Evolutionary conservation across 257 asterid species (phyloP).

Genomic region (Nicotiana paniculata): DNA sequence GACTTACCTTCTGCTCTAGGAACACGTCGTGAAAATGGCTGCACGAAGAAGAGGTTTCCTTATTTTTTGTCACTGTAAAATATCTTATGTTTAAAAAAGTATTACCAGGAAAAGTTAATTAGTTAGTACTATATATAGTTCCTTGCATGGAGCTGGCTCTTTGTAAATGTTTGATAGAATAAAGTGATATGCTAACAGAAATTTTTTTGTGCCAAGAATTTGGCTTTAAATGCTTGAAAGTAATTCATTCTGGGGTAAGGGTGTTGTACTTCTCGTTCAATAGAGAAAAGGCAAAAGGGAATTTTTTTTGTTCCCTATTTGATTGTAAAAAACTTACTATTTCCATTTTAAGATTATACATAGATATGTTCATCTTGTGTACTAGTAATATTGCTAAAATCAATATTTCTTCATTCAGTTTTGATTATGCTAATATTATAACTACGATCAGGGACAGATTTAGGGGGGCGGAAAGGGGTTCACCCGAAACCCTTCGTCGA

Average conservation of each 20-base stretch:
- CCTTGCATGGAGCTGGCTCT: conserved; percentile 19
- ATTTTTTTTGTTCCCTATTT: neutral
- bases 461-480: no score
- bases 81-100: conserved; percentile 18
- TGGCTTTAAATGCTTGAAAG: conserved; percentile 9
- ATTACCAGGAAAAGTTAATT: conserved; percentile 19
- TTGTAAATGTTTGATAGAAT: conserved; percentile 51
- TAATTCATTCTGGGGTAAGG: neutral
- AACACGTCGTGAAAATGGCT: neutral
- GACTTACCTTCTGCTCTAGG: conserved; percentile 57
- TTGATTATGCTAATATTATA: no score
- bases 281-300: neutral
- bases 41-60: neutral
- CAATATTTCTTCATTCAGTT: no score
- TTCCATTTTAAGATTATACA: neutral
- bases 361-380: neutral
- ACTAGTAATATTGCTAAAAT: neutral
- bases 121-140: conserved; percentile 23
- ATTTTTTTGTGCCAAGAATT: conserved; percentile 14
- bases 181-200: conserved; percentile 25
- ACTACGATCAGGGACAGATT: no score
- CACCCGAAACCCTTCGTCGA: no score
- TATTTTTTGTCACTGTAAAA: conserved; percentile 23
- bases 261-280: neutral
- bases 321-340: neutral